Conservation (phyloP, 768 basidiomycete species). For the Calocera viscosa region DNA sequence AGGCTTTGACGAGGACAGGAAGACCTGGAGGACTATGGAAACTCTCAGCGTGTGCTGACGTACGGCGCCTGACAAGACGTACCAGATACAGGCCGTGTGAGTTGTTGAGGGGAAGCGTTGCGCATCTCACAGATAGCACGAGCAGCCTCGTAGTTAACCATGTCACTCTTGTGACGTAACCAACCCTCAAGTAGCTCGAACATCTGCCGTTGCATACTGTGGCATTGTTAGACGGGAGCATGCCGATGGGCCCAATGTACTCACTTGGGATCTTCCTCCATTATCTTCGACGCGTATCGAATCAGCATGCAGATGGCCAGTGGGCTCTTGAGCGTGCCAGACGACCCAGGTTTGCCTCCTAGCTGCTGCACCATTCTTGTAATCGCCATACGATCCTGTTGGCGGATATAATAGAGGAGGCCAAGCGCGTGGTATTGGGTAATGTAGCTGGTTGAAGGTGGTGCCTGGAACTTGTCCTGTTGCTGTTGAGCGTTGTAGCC, state of each 20-base stretch:
- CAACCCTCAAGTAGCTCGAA: conserved; percentile 87
- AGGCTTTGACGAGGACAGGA: conserved; percentile 89
- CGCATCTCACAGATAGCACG: conserved; percentile 96
- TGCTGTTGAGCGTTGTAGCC: conserved; percentile 52
- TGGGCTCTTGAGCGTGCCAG: conserved; percentile 79
- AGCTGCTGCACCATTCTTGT: conserved; percentile 99
- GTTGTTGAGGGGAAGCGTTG: conserved; percentile 59
- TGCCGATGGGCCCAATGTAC: conserved; percentile 25
- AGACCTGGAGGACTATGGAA: conserved; percentile 74
- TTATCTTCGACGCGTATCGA: conserved; percentile 94
- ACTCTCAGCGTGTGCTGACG: conserved; percentile 12
- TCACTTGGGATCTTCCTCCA: conserved; percentile 97
- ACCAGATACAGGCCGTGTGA: conserved; percentile 85
- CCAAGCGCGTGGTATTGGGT: conserved; percentile 96
- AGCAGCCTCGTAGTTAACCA: conserved; percentile 98
- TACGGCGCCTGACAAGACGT: conserved; percentile 22
- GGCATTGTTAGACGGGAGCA: conserved; percentile 9
- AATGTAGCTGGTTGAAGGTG: conserved; percentile 82
- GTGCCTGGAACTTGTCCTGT: conserved; percentile 55
- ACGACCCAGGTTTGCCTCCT: conserved; percentile 72
- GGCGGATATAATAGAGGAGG: conserved; percentile 82
- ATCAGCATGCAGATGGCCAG: conserved; percentile 99
- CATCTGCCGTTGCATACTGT: conserved; percentile 82
- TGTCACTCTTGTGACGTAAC: conserved; percentile 97
- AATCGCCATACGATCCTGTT: conserved; percentile 97